These are phyloP conservation scores for Boletus coccyginus DNA, from an alignment of 768 basidiomycete species.

Conservation along the genomic window DNA sequence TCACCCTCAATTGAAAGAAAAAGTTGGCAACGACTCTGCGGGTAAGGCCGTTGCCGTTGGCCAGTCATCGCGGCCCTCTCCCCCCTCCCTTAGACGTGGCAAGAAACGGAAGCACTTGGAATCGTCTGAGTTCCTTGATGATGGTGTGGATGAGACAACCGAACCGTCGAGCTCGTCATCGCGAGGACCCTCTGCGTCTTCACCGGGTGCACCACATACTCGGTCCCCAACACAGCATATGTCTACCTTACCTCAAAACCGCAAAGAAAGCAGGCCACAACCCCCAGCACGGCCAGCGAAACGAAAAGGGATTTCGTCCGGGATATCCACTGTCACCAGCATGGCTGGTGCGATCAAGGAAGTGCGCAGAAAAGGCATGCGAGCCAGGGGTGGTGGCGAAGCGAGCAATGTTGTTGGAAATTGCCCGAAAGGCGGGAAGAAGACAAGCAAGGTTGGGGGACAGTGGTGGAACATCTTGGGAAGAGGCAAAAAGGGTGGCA, in stretches of 20 bases:
- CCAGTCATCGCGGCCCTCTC: background rate
- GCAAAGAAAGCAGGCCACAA: background rate
- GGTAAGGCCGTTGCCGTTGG: background rate
- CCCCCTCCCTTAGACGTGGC: background rate
- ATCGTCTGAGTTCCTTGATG: background rate
- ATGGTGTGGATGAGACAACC: background rate
- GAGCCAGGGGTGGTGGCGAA: background rate
- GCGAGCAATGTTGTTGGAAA: constrained; percentile 6
- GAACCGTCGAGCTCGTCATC: background rate
- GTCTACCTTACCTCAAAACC: background rate
- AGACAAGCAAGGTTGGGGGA: background rate
- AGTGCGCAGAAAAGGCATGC: constrained; percentile 7
- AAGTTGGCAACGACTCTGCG: background rate
- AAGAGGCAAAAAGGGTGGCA: constrained; percentile 9
- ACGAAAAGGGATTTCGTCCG: constrained; percentile 62
- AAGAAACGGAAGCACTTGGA: constrained; percentile 18
- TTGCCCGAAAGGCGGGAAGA: background rate
- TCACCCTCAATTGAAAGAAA: background rate
- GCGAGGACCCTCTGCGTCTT: background rate
- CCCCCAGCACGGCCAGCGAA: background rate
- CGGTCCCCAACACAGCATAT: background rate
- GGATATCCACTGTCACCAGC: constrained; percentile 50
- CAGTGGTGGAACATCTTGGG: constrained; percentile 49
- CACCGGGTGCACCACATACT: background rate
- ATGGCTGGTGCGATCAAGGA: constrained; percentile 17